Evolutionary conservation across 768 basidiomycete genomes (phyloP), one percentile per base, ranked within the genome.

Genomic region (Dentipellis sp.): DNA sequence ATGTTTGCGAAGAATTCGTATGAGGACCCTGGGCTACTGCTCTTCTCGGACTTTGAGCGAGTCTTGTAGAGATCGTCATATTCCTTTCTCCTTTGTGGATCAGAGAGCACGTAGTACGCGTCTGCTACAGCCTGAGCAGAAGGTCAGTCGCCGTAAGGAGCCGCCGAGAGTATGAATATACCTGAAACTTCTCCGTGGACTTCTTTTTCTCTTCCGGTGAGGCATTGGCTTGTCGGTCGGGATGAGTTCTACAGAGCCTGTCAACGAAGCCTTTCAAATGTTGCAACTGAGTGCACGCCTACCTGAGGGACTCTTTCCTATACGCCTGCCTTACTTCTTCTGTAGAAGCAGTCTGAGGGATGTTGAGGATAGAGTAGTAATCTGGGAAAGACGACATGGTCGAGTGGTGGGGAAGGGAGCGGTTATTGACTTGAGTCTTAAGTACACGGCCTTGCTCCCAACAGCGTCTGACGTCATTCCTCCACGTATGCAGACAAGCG

Each of bases 101-200:
- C 91, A 2, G 90, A 92, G 38, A 97, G 80, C 23, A 94, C 88
- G 67, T 91, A 97, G 72, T 95, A 95, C 16, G 93, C 93, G 69
- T 97, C 94, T 53, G 94, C 92, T 59, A 97, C 84, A 8, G 87
- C 83, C 87, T 88, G 66, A 53, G 61, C 14, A 1, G 50, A n/a
- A 50, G 29, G 14, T 39, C 35, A 16, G 39, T 59, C 35, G 59
- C 21, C 21, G 38, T 48, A 7, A 40, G 2, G 9, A 8, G n/a
- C 39, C 1, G 5, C 14, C 12, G 39, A 52, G 23, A 4, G 7
- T 16, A 52, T 4, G 49, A 9, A 19, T 67, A 5, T 60, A 84
- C 90, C 75, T 93, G 91, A 68, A 94, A 95, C 55, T 77, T 77
- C 68, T 93, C 92, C 2, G 94, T 97, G 0, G 93, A 85, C 12